Percentiles rank a stretch among this genome's conserved stretches.
These are phyloP conservation scores for Trichoderma orchidacearum DNA, from an alignment of 495 filamentous ascomycete species.

Conservation along the genomic window DNA sequence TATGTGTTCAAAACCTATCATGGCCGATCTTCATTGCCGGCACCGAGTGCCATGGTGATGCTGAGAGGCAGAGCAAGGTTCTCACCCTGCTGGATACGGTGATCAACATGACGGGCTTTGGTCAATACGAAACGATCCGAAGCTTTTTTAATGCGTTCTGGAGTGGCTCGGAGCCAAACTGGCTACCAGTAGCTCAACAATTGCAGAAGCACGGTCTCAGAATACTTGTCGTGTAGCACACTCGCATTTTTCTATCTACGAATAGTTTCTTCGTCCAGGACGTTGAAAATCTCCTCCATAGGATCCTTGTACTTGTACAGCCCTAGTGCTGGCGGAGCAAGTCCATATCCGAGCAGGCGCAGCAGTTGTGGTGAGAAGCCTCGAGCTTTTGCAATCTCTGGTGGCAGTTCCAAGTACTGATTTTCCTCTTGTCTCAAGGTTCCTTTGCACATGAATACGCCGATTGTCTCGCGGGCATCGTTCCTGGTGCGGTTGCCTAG, in stretches of 20 bases:
- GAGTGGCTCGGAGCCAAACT: neutral
- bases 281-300: slow-evolving; percentile 1
- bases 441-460: slow-evolving; percentile 4
- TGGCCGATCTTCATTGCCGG: neutral
- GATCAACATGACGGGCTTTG: neutral
- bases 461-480: slow-evolving; percentile 2
- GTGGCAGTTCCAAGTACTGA: slow-evolving; percentile 3
- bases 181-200: neutral
- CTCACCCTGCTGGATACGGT: neutral
- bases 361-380: neutral
- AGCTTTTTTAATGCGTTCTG: neutral
- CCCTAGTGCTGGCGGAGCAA: neutral
- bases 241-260: neutral
- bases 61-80: neutral
- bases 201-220: neutral
- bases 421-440: slow-evolving; percentile 3
- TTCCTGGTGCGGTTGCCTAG: neutral
- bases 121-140: neutral
- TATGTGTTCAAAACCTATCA: neutral
- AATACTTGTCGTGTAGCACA: neutral
- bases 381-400: neutral
- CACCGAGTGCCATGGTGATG: neutral
- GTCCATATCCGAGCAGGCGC: neutral
- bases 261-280: slow-evolving; percentile 2
- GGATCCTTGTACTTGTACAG: slow-evolving; percentile 2